Evolutionary conservation across 768 basidiomycete species (phyloP), one percentile per base, ranked within the genome.

Genomic region (Trametes cingulata): DNA sequence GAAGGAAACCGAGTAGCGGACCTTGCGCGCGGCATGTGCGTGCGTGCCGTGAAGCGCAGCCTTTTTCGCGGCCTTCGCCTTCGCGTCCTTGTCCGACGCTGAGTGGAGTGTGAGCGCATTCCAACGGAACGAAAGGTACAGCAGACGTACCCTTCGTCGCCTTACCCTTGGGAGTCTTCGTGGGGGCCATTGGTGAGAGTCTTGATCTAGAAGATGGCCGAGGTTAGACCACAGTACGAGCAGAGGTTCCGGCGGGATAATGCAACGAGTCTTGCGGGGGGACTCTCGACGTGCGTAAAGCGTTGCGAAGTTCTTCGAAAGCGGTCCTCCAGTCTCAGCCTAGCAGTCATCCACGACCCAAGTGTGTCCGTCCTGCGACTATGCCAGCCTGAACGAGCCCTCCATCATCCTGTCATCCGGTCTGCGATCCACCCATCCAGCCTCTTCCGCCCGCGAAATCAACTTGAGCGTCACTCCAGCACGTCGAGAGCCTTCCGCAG

Each of bases 21-120:
- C 81, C 80, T 96, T 97, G 76, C 93, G 88, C 67, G 83, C 72
- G 17, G 84, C 78, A 72, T 89, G 87, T 35, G 85, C 83, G 73
- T 90, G 82, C 43, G 85, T 86, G 62, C 95, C 95, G 74, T 93
- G 92, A 55, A 98, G 84, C 56, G 89, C 95, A 12, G 95, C 95
- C 82, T 98, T 98, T 82, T 95, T 97, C 43, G 97, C 95, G 42
- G 88, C 80, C 80, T 94, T 93, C 71, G 95, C 95, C 79, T 95
- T 95, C 66, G 80, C 69, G 36, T 76, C 78, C 60, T 78, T 78
- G 0, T 69, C 62, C 46, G 61, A 64, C 33, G 66, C 66, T 73
- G 58, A 45, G 27, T 48, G 22, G 1, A 29, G 24, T 12, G 37
- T 8, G 35, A 33, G 27, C 54, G 37, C 27, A n/a, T 25, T 46